Conservation (phyloP, 2,329 filamentous ascomycete species). For the Penicillium sp. region DNA sequence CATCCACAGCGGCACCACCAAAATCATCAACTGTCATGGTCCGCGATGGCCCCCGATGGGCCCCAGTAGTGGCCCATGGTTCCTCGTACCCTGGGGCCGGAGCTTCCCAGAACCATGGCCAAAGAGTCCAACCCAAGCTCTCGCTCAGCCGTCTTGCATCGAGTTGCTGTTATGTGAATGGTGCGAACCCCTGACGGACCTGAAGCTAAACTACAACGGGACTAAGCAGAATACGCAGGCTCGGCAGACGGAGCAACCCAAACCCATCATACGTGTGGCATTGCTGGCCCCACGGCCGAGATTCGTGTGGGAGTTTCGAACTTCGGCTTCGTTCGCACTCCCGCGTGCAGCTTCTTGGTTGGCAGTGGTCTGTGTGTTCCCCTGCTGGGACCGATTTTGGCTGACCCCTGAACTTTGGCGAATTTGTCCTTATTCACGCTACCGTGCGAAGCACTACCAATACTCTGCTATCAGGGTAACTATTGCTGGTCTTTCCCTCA, state of each 20-base stretch:
- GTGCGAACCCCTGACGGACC: conserved; percentile 13
- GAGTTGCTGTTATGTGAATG: conserved; percentile 9
- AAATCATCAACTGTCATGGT: background rate
- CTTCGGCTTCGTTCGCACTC: background rate
- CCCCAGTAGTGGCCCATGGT: conserved; percentile 7
- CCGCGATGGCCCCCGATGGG: background rate
- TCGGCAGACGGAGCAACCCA: background rate
- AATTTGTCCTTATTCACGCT: background rate
- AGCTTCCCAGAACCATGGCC: conserved; percentile 10
- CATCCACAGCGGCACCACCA: conserved; percentile 5
- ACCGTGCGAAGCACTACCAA: background rate
- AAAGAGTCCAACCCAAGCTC: background rate
- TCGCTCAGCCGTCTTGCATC: conserved; percentile 1
- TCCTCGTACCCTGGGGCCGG: conserved; percentile 10
- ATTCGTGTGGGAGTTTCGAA: background rate
- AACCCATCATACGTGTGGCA: background rate
- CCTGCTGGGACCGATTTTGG: background rate
- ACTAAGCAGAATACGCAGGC: background rate
- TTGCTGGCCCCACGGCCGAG: background rate
- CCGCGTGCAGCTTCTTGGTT: background rate
- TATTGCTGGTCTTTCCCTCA: background rate
- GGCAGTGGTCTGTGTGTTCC: background rate
- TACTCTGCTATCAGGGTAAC: too few species aligned
- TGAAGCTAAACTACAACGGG: background rate
- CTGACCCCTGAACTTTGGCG: background rate